phyloP scores from a whole-genome alignment of 306 rosid species.

The Pyrus betulifolia region DNA sequence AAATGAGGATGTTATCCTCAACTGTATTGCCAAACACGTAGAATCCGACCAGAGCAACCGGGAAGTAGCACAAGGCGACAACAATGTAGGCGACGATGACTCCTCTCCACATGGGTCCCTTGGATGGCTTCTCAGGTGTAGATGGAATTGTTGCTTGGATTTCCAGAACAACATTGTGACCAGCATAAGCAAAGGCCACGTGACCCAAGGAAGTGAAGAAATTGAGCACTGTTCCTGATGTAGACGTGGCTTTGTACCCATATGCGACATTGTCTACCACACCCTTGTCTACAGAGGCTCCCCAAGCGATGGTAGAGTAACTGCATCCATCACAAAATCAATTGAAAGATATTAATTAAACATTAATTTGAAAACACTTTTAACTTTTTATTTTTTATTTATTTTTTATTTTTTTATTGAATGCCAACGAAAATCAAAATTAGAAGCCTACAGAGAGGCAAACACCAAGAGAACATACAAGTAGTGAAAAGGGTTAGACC shows the following conservation, averaged over 20 bases:
- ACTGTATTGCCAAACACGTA: slow-evolving; percentile 64
- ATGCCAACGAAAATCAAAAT: too few species aligned
- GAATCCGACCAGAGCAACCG: slow-evolving; percentile 76
- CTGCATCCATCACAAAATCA: slow-evolving; percentile 24
- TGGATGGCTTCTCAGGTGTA: slow-evolving; percentile 82
- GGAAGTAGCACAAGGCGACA: slow-evolving; percentile 89
- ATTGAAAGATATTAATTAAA: not conserved
- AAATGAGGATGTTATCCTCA: slow-evolving; percentile 45
- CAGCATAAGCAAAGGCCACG: slow-evolving; percentile 90
- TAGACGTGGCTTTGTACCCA: slow-evolving; percentile 32
- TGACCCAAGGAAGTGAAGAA: slow-evolving; percentile 70
- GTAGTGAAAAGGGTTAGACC: too few species aligned
- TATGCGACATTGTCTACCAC: slow-evolving; percentile 49
- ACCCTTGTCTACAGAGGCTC: slow-evolving; percentile 52
- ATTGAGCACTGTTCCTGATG: slow-evolving; percentile 47
- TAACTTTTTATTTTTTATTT: too few species aligned
- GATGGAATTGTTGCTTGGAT: slow-evolving; percentile 97
- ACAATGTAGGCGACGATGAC: slow-evolving; percentile 73
- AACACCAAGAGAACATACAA: too few species aligned
- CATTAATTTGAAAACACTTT: not conserved
- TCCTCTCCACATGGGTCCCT: slow-evolving; percentile 94
- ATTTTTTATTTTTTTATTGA: too few species aligned
- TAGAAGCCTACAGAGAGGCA: too few species aligned
- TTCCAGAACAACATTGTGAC: slow-evolving; percentile 91
- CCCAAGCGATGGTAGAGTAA: slow-evolving; percentile 93